Percentiles rank a stretch among this genome's conserved stretches.
Conservation (phyloP, 305 asterid genomes). For the Fraxinus paxiana region DNA sequence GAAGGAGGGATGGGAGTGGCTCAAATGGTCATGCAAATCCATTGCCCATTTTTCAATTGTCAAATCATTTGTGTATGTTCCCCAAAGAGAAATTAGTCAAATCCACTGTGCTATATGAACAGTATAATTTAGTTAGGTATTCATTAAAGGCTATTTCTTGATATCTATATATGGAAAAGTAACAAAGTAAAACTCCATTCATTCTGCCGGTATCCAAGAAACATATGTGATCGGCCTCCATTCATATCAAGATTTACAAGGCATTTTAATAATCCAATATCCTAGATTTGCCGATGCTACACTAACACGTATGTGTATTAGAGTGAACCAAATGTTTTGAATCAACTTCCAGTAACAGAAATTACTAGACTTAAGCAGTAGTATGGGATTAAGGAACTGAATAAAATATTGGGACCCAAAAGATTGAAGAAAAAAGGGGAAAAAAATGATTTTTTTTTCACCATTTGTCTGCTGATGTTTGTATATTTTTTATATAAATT, state of each 20-base stretch:
- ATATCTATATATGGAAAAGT: neutral
- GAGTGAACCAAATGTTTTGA: neutral
- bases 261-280: neutral
- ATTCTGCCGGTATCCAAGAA: conserved; percentile 29
- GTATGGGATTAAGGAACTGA: conserved; percentile 10
- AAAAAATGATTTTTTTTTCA: neutral
- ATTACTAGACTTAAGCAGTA: neutral
- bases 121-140: conserved; percentile 35
- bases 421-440: conserved; percentile 13
- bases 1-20: neutral
- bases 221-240: conserved; percentile 16
- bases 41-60: conserved; percentile 40
- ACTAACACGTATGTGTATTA: neutral
- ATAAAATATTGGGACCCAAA: conserved; percentile 26
- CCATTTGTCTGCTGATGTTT: conserved; percentile 3
- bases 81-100: conserved; percentile 44
- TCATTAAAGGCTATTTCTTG: conserved; percentile 28
- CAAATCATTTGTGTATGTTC: conserved; percentile 47
- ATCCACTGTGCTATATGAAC: conserved; percentile 35
- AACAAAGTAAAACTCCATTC: conserved; percentile 19
- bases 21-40: conserved; percentile 23
- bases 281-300: neutral
- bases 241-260: neutral
- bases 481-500: conserved; percentile 17
- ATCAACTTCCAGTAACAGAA: neutral